Evolutionary conservation across 371 early-diverging fungal genomes (phyloP), one percentile per base, ranked within the genome.

Genomic region (Mucor velutinosus): DNA sequence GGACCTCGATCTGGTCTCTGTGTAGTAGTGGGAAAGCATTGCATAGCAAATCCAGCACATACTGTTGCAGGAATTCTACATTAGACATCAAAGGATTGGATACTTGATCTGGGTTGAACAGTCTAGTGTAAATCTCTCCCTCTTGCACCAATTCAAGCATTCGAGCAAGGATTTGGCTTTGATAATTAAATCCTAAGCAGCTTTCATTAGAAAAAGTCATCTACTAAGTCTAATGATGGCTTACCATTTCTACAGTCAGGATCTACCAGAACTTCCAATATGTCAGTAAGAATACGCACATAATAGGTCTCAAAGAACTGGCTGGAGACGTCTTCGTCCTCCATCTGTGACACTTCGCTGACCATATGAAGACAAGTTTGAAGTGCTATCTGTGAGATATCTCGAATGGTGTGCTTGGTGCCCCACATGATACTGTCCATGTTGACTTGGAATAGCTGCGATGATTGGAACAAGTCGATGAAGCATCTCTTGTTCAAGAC

Each of bases 331-430:
- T 79, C 78, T 21, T 89, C 86, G 53, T 79, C 82, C 37, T 95
- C 96, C 56, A 89, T 74, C 17, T 83, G 76, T 0, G 83, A 64
- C 23, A 86, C 73, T 73, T 91, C 89, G 65, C 86, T 86, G 62
- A 98, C 76, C 73, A 98, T 75, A 37, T 93, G 92, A 6, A 86
- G 75, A 59, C 92, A 88, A 51, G 95, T 95, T 30, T 77, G 80
- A 53, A 97, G 83, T 1, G 95, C 95, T 33, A 87, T 80, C 60
- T 98, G 96, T 59, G 95, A 90, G 63, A 99, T 93, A 62, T 97
- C 97, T 51, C 94, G 88, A 85, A 90, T 87, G 0, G 96, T 94
- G 79, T 99, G 98, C 81, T 97, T 97, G 75, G 97, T 94, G 5
- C 92, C 97, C 97, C 97, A 98, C 35, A 97, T 89, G 35, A 97